These are phyloP conservation scores for Coemansia sp. DNA, from an alignment of 192 early-diverging fungal genomes.

Conservation along the genomic window DNA sequence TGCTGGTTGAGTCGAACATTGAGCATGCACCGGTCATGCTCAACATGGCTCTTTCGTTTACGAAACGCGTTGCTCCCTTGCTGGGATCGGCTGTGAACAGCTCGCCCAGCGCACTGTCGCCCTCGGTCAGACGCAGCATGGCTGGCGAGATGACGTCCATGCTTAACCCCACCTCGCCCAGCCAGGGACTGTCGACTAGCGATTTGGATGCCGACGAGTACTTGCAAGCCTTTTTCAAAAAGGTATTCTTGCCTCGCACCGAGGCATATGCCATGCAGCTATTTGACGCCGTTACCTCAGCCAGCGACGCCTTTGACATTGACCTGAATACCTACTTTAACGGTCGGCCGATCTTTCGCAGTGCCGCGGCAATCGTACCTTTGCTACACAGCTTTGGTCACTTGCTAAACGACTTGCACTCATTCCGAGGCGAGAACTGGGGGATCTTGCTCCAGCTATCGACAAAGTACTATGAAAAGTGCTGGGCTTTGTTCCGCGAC, in stretches of 20 bases:
- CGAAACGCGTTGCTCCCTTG: conserved; percentile 36
- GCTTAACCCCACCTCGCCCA: conserved; percentile 13
- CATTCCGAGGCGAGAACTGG: conserved; percentile 53
- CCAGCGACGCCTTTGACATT: conserved; percentile 48
- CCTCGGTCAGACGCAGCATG: conserved; percentile 50
- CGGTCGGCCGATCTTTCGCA: conserved; percentile 54
- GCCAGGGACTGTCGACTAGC: conserved; percentile 18
- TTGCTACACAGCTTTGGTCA: conserved; percentile 44
- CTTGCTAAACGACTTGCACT: conserved; percentile 43
- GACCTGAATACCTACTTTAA: conserved; percentile 41
- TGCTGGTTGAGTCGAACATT: conserved; percentile 51
- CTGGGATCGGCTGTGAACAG: conserved; percentile 15
- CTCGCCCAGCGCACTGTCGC: conserved; percentile 38
- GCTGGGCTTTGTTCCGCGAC: conserved; percentile 52
- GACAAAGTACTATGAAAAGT: conserved; percentile 47
- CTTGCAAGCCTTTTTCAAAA: conserved; percentile 62
- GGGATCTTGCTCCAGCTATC: conserved; percentile 48
- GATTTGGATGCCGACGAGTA: conserved; percentile 59
- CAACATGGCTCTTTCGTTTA: conserved; percentile 51
- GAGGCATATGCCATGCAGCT: conserved; percentile 79
- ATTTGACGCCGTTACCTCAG: conserved; percentile 36
- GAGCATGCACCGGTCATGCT: conserved; percentile 57
- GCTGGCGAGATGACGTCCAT: conserved; percentile 27
- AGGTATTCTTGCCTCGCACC: conserved; percentile 78
- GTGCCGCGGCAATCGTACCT: conserved; percentile 49